Evolutionary conservation across 2,329 filamentous ascomycete species (phyloP).

Genomic region (Arthrinium phaeospermum): DNA sequence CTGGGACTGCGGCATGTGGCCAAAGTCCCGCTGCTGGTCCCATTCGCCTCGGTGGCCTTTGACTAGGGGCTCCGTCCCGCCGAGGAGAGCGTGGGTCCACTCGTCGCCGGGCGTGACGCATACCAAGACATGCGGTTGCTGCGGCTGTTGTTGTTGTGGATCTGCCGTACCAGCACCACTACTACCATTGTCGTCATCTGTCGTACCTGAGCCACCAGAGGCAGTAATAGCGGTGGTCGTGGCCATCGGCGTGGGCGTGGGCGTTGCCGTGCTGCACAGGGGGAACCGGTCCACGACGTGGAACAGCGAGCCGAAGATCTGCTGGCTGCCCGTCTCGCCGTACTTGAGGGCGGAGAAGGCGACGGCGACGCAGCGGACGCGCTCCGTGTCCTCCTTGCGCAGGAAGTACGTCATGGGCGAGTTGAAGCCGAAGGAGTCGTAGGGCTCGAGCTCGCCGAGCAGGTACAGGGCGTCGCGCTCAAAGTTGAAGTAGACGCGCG

Average conservation of each 20-base stretch:
- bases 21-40: background rate
- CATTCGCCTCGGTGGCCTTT: slow-evolving; percentile 17
- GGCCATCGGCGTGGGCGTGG: slow-evolving; percentile 4
- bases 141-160: slow-evolving; percentile 8
- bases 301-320: slow-evolving; percentile 54
- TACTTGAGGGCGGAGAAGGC: slow-evolving; percentile 51
- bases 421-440: slow-evolving; percentile 52
- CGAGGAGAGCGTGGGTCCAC: slow-evolving; percentile 36
- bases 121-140: slow-evolving; percentile 42
- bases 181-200: too few relatives aligned
- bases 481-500: slow-evolving; percentile 56
- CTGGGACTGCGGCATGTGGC: slow-evolving; percentile 2
- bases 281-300: slow-evolving; percentile 53
- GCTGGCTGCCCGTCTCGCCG: slow-evolving; percentile 48
- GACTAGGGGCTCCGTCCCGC: slow-evolving; percentile 33
- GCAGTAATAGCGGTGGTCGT: background rate
- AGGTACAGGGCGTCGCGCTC: slow-evolving; percentile 52
- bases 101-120: slow-evolving; percentile 48
- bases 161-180: background rate
- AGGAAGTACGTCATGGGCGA: slow-evolving; percentile 56
- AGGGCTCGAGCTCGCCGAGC: slow-evolving; percentile 54
- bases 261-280: background rate
- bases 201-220: too few relatives aligned
- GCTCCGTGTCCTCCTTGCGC: slow-evolving; percentile 46
- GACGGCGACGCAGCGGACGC: slow-evolving; percentile 51